These are phyloP conservation scores for Butyriboletus loyo DNA, from an alignment of 768 basidiomycete genomes.

Conservation along the genomic window DNA sequence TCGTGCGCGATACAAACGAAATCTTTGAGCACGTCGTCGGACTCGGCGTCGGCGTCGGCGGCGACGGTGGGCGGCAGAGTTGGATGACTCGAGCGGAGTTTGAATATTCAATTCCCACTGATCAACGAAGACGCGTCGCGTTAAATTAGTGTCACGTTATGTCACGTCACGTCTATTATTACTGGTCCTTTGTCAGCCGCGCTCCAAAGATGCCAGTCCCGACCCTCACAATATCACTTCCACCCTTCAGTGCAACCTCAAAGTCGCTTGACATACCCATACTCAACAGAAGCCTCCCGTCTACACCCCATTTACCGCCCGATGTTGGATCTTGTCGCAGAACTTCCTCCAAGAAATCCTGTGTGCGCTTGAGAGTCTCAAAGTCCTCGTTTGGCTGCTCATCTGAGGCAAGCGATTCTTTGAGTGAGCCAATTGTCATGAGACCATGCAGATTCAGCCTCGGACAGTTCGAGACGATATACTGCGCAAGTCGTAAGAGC, in stretches of 20 bases:
- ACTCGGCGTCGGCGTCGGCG: constrained; percentile 31
- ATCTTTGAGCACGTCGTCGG: constrained; percentile 12
- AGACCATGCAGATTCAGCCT: constrained; percentile 75
- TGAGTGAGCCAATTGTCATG: constrained; percentile 94
- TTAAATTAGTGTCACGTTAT: constrained; percentile 30
- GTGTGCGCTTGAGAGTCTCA: constrained; percentile 57
- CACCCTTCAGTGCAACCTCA: constrained; percentile 77
- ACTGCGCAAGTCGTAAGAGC: constrained; percentile 60
- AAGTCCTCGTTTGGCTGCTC: constrained; percentile 71
- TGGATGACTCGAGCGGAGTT: constrained; percentile 26
- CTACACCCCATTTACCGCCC: constrained; percentile 43
- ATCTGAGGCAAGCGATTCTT: constrained; percentile 52
- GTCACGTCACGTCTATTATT: constrained; percentile 19
- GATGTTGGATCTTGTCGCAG: constrained; percentile 34
- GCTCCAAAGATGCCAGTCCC: constrained; percentile 89
- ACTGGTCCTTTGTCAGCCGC: constrained; percentile 51
- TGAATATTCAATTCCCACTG: constrained; percentile 27
- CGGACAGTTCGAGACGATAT: constrained; percentile 73
- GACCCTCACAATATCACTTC: constrained; percentile 86
- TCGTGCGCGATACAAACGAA: constrained; percentile 4
- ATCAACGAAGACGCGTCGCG: constrained; percentile 38
- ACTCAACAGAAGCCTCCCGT: constrained; percentile 59
- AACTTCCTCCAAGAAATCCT: constrained; percentile 51
- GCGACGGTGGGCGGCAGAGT: constrained; percentile 24
- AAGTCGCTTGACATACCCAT: constrained; percentile 99